A percentile compares a stretch with the other conserved stretches of the same genome.
phyloP scores from a whole-genome alignment of 2,329 filamentous ascomycete species.

The Orbilia oligospora region DNA sequence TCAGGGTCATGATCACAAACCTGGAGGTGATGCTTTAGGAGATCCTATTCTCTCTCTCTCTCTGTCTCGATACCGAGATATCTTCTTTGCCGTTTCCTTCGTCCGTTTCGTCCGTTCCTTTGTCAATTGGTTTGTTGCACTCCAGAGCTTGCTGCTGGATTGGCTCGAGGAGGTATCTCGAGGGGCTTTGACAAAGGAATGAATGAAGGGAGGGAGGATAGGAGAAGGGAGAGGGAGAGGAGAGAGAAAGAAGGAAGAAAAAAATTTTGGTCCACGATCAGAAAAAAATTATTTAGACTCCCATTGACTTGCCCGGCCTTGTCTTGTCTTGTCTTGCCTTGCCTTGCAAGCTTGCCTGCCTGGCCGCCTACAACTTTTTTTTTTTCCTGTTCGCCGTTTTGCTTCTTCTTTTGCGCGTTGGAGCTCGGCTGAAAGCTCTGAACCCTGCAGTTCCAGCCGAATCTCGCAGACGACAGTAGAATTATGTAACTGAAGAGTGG shows the following conservation, averaged over 20 bases:
- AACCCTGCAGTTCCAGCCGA: constrained; percentile 45
- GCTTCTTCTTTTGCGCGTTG: constrained; percentile 48
- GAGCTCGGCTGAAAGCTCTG: constrained; percentile 50
- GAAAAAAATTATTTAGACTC: constrained; percentile 52
- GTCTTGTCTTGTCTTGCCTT: constrained; percentile 6
- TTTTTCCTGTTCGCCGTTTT: constrained; percentile 44
- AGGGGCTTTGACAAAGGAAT: constrained; percentile 60
- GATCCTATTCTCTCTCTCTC: constrained; percentile 50
- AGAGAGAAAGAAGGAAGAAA: constrained; percentile 37
- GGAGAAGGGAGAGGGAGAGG: constrained; percentile 42
- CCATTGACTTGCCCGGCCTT: constrained; percentile 14
- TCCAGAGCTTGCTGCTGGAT: constrained; percentile 46
- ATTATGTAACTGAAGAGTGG: constrained; percentile 24
- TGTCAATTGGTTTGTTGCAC: constrained; percentile 46
- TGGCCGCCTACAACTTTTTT: constrained; percentile 48
- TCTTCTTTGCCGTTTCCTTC: constrained; percentile 60
- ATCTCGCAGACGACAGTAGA: constrained; percentile 23
- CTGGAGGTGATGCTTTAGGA: constrained; percentile 50
- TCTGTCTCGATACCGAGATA: constrained; percentile 45
- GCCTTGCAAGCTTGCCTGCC: too few species aligned
- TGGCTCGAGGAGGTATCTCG: constrained; percentile 50
- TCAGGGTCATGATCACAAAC: constrained; percentile 48
- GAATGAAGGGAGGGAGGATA: constrained; percentile 49
- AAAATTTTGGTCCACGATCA: constrained; percentile 50
- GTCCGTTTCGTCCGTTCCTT: constrained; percentile 60